Percentiles rank a stretch among this genome's conserved stretches.
phyloP scores from a whole-genome alignment of 345 rosid genomes.

The Acer campestre region DNA sequence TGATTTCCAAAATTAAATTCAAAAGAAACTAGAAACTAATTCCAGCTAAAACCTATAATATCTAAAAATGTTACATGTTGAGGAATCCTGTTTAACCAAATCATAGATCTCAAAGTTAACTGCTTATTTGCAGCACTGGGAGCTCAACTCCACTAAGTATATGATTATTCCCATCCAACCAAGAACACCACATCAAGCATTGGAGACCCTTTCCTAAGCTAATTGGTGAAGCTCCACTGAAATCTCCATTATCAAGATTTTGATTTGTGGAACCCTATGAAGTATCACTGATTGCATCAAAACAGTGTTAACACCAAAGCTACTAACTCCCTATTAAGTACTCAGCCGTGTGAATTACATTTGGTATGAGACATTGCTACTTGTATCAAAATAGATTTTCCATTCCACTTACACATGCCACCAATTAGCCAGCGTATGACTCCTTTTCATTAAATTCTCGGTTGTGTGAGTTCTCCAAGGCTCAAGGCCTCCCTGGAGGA shows the following conservation, averaged over 20 bases:
- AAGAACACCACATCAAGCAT: slow-evolving; percentile 1
- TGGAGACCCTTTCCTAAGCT: neutral
- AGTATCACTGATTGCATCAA: neutral
- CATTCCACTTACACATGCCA: slow-evolving; percentile 4
- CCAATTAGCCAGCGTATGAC: neutral
- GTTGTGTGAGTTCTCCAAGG: neutral
- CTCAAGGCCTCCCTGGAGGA: neutral
- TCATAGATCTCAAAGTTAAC: neutral
- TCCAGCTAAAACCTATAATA: neutral
- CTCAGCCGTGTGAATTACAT: neutral
- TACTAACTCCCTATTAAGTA: neutral
- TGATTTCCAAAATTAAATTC: neutral
- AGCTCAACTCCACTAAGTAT: neutral
- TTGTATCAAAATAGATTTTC: neutral
- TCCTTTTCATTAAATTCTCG: neutral
- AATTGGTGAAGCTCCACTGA: slow-evolving; percentile 1
- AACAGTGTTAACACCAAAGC: neutral
- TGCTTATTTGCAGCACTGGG: neutral
- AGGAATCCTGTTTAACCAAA: neutral
- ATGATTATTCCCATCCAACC: neutral
- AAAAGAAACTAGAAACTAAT: neutral
- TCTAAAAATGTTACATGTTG: neutral
- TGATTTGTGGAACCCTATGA: neutral
- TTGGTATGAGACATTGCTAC: neutral
- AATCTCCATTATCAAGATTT: neutral